phyloP scores from a whole-genome alignment of 768 basidiomycete genomes.

The Amanita polypyramis region DNA sequence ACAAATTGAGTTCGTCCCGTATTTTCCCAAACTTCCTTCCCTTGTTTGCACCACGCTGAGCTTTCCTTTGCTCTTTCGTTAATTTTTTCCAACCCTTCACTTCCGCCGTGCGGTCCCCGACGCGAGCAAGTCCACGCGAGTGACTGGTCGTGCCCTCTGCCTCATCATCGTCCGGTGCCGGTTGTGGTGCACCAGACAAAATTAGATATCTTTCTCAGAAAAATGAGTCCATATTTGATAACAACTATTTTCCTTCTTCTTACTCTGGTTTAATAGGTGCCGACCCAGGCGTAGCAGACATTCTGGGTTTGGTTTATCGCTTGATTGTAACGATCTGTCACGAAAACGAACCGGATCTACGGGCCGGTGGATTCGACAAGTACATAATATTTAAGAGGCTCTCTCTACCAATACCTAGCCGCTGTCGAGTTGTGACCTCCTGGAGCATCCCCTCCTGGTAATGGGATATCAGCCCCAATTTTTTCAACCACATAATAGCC shows the following conservation, averaged over 20 bases:
- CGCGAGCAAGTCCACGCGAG: slow-evolving; percentile 16
- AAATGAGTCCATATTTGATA: not conserved
- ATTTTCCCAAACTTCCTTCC: slow-evolving; percentile 69
- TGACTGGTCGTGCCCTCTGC: slow-evolving; percentile 50
- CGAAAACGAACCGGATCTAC: not conserved
- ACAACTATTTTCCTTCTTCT: slow-evolving; percentile 4
- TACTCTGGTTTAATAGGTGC: slow-evolving; percentile 31
- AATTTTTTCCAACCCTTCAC: slow-evolving; percentile 22
- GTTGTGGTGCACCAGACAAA: slow-evolving; percentile 14
- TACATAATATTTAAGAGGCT: too few species aligned
- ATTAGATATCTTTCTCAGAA: slow-evolving; percentile 21
- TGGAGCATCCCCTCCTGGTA: slow-evolving; percentile 30
- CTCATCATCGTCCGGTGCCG: slow-evolving; percentile 30
- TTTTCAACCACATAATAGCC: slow-evolving; percentile 38
- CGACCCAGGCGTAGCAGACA: slow-evolving; percentile 17
- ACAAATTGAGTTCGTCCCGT: slow-evolving; percentile 73
- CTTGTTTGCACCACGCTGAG: slow-evolving; percentile 75
- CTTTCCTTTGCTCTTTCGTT: slow-evolving; percentile 61
- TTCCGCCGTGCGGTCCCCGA: slow-evolving; percentile 13
- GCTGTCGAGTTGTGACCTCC: slow-evolving; percentile 2
- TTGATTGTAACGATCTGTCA: not conserved
- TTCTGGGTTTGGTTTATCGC: not conserved
- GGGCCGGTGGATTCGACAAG: not conserved
- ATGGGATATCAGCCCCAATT: slow-evolving; percentile 29
- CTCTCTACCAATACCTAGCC: not conserved